A percentile compares a stretch with the other conserved stretches of the same genome.
These are phyloP conservation scores for Calocybe gambosa DNA, from an alignment of 1,284 basidiomycete species.

Conservation along the genomic window DNA sequence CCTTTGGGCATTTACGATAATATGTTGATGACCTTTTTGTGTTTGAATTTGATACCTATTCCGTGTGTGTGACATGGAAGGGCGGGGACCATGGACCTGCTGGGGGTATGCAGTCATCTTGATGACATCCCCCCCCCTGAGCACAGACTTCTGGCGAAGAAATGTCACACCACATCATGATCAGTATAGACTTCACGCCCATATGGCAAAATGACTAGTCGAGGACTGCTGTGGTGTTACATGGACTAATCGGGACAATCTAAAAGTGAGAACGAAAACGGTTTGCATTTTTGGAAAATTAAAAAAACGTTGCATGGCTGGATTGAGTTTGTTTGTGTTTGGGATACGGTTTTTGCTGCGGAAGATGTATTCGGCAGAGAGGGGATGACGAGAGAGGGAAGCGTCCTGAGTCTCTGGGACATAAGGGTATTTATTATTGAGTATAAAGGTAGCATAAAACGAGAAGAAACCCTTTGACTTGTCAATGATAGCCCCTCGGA, in stretches of 20 bases:
- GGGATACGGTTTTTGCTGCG: not conserved
- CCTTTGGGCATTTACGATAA: constrained; percentile 21
- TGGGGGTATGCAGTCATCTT: constrained; percentile 7
- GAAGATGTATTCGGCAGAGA: constrained; percentile 6
- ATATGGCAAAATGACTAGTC: constrained; percentile 12
- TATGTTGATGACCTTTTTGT: constrained; percentile 19
- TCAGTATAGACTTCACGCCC: not conserved
- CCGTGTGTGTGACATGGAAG: no score
- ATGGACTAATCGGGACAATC: constrained; percentile 13
- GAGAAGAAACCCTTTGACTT: constrained; percentile 1
- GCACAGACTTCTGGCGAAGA: not conserved
- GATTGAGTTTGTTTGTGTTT: constrained; percentile 5
- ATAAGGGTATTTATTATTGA: no score
- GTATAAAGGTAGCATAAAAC: constrained; percentile 2
- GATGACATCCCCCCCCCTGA: constrained; percentile 1
- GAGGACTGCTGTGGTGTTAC: constrained; percentile 6
- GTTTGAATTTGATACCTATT: constrained; percentile 14
- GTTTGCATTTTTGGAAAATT: constrained; percentile 19
- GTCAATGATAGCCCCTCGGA: constrained; percentile 14
- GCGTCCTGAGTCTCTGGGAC: constrained; percentile 13
- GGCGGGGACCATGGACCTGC: not conserved
- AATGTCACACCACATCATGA: constrained; percentile 11
- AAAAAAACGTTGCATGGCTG: constrained; percentile 33
- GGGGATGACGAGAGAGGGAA: constrained; percentile 1
- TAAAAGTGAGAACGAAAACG: constrained; percentile 10